Evolutionary conservation across 495 filamentous ascomycete genomes (phyloP).

Genomic region (Trichoderma reesei): DNA sequence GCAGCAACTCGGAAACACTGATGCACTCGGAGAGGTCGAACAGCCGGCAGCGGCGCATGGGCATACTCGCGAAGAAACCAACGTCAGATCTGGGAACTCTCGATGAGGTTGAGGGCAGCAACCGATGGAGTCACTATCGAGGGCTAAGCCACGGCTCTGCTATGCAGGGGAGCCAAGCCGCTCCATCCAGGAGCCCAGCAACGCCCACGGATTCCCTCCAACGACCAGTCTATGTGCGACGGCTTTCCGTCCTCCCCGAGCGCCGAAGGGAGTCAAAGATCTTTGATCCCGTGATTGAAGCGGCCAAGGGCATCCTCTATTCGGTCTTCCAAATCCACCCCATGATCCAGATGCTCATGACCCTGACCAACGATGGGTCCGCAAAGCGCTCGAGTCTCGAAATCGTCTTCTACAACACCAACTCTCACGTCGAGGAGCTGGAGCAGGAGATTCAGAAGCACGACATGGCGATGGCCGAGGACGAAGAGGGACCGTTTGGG

Average conservation of each 20-base stretch:
- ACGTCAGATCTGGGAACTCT: conserved; percentile 59
- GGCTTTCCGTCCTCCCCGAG: conserved; percentile 77
- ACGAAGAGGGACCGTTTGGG: conserved; percentile 35
- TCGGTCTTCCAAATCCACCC: conserved; percentile 73
- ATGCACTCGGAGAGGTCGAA: conserved; percentile 44
- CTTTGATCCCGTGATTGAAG: conserved; percentile 60
- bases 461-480: conserved; percentile 39
- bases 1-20: conserved; percentile 84
- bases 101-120: conserved; percentile 57
- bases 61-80: conserved; percentile 66
- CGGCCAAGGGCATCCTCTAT: conserved; percentile 80
- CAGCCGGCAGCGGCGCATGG: conserved; percentile 64
- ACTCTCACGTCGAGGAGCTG: conserved; percentile 61
- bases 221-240: conserved; percentile 53
- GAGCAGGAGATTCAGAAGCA: conserved; percentile 63
- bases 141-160: conserved; percentile 74
- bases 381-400: conserved; percentile 63
- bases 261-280: conserved; percentile 52
- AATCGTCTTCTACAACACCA: conserved; percentile 67
- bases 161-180: conserved; percentile 45
- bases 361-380: conserved; percentile 57
- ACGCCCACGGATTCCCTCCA: conserved; percentile 49
- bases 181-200: conserved; percentile 34
- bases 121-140: conserved; percentile 70
- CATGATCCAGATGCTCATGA: conserved; percentile 61